Evolutionary conservation across 352 stramenopile genomes (phyloP).

Genomic region (Albugo candida): DNA sequence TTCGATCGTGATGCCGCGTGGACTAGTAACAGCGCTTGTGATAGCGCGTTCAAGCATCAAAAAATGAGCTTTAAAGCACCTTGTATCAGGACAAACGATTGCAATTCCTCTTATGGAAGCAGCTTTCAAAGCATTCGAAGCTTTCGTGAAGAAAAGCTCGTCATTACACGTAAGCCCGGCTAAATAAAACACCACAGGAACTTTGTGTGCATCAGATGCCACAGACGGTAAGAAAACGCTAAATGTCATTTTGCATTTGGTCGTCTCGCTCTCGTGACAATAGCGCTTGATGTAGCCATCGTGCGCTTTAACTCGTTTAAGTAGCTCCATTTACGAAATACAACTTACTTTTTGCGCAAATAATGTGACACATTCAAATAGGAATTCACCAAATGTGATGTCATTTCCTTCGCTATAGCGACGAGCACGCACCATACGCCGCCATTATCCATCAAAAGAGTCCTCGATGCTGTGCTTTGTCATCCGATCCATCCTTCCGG

Average conservation of each 20-base stretch:
- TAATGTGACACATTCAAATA: too few species aligned
- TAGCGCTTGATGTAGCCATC: conserved; percentile 69
- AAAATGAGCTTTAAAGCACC: conserved; percentile 3
- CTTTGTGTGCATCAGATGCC: conserved; percentile 39
- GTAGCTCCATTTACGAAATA: conserved; percentile 23
- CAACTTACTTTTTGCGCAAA: not conserved
- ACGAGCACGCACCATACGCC: too few species aligned
- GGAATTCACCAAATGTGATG: too few species aligned
- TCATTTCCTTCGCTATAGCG: too few species aligned
- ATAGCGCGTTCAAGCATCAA: not conserved
- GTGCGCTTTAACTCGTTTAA: conserved; percentile 63
- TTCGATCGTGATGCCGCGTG: conserved; percentile 78
- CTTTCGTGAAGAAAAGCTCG: conserved; percentile 92
- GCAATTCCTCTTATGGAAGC: conserved; percentile 84
- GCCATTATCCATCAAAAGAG: too few species aligned
- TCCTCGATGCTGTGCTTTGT: too few species aligned
- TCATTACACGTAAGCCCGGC: conserved; percentile 93
- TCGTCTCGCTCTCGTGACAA: conserved; percentile 57
- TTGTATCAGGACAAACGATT: conserved; percentile 92
- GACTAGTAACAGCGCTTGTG: conserved; percentile 15
- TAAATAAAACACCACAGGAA: conserved; percentile 89
- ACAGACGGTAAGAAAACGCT: conserved; percentile 70
- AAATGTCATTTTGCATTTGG: conserved; percentile 82
- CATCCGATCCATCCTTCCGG: too few species aligned
- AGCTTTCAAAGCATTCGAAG: conserved; percentile 69